Base-by-base conservation (phyloP, 441 rosid species). In the Pelargonium australe region DNA sequence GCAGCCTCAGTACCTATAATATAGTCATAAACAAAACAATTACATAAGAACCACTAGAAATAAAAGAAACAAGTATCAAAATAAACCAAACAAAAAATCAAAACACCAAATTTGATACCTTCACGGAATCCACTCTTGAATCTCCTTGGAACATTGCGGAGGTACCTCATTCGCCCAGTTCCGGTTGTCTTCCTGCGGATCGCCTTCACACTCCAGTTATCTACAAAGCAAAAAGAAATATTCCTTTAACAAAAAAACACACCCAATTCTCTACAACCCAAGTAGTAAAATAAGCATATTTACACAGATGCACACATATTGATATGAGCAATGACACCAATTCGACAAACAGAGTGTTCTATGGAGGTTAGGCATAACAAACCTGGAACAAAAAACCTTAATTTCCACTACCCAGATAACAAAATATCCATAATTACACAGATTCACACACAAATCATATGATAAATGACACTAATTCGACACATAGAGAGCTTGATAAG, bases 91-190 rank as follows among this genome's bases (percentile, higher is more conserved):
- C 11, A 1, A 12, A 0, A 0, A 45, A 7, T 47, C 25, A 23
- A 2, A 4, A 12, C 0, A 11, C 44, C 11, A 23, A 1, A 8
- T 53, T 63, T 10, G 41, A 43, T 76, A 89, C 97, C 96, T 84
- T 92, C 97, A 83, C 92, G 86, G 81, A 89, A 91, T 23, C 97
- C 94, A 66, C 78, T 83, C 95, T 92, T 92, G 86, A 87, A 89
- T 80, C 96, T 86, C 75, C 97, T 85, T 70, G 94, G 96, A 0
- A 92, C 79, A 44, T 90, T 70, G 65, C 96, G 95, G 2, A 89
- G 83, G 70, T 92, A 89, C 89, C 87, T 92, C 98, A 92, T 92
- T 83, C 98, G 81, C 62, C 61, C 61, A 55, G 61, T 55, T 7
- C 61, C 61, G 5, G 61, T 55, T 3, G 61, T 55, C 11, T 55